Evolutionary conservation across 2,329 filamentous ascomycete species (phyloP), one percentile per base, ranked within the genome.

Genomic region (Macrophomina tecta): DNA sequence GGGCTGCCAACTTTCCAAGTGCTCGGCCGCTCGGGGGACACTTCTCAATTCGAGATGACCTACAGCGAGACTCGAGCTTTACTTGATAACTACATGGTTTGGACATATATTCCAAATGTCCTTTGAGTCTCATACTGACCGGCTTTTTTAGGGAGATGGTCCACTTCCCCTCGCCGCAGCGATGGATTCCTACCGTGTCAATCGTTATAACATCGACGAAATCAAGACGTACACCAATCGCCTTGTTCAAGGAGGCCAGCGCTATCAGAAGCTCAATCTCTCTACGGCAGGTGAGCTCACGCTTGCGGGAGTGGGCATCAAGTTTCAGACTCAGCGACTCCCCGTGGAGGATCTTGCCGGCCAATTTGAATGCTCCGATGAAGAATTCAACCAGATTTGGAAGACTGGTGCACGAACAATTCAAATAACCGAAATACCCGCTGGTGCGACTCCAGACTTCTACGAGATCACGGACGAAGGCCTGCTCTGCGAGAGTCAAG

Each of bases 251-350:
- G 78, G 78, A 5, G 75, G 71, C 9, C 74, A 79, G 42, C 70
- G 77, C 5, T 80, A 79, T 67, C 77, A 80, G 68, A 78, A 79
- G 68, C 69, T 79, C 12, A 78, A 76, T 40, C 69, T 80, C 0
- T 77, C 74, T 0, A 74, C 73, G 1, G 64, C 72, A 1, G 77
- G 76, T 1, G 68, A 70, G 6, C 64, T 79, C 0, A 64, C 69
- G 1, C 66, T 79, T 0, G 68, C 68, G 0, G 72, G 70, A 28
- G 68, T 79, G 5, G 76, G 77, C 12, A 72, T 77, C 40, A 69
- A 68, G 7, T 69, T 71, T 1, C 73, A 70, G 3, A 64, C 68
- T 9, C 67, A 71, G n/a, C 71, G 63, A 7, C 75, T 71, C 2
- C 68, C 72, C 8, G 53, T 77, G 8, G 67, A 68, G 1, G 42